These are phyloP conservation scores for Botrytis elliptica DNA, from an alignment of 2,329 filamentous ascomycete species.

Conservation along the genomic window DNA sequence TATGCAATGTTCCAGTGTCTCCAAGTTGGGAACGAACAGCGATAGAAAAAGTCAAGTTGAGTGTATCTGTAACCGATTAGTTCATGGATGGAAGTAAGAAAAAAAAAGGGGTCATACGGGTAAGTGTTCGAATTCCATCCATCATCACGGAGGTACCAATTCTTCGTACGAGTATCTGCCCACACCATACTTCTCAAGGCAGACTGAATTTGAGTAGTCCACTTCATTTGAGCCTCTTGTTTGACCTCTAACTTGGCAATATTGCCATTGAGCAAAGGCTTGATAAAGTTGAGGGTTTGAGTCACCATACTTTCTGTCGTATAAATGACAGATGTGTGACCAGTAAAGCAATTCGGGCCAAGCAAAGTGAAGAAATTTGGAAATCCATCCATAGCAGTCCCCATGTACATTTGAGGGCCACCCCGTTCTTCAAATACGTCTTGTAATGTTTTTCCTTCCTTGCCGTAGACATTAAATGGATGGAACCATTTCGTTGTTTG, in stretches of 20 bases:
- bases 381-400: constrained; percentile 56
- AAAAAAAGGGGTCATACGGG: constrained; percentile 40
- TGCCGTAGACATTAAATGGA: constrained; percentile 51
- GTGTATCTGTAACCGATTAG: constrained; percentile 42
- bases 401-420: constrained; percentile 57
- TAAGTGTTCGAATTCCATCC: constrained; percentile 52
- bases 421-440: constrained; percentile 54
- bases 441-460: constrained; percentile 48
- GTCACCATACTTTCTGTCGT: constrained; percentile 57
- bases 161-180: constrained; percentile 46
- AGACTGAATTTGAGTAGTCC: constrained; percentile 48
- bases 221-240: constrained; percentile 47
- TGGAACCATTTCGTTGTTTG: constrained; percentile 54
- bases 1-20: constrained; percentile 53
- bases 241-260: constrained; percentile 49
- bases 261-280: constrained; percentile 49
- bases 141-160: constrained; percentile 49
- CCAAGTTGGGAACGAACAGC: constrained; percentile 54
- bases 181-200: constrained; percentile 49
- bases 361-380: constrained; percentile 61
- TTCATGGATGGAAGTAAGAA: background rate
- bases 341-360: constrained; percentile 59
- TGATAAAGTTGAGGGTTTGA: constrained; percentile 54
- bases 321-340: constrained; percentile 56
- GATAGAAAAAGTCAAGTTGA: constrained; percentile 50